Percentiles rank a stretch among this genome's conserved stretches.
phyloP scores from a whole-genome alignment of 768 basidiomycete species.

The Leccinum broughii region DNA sequence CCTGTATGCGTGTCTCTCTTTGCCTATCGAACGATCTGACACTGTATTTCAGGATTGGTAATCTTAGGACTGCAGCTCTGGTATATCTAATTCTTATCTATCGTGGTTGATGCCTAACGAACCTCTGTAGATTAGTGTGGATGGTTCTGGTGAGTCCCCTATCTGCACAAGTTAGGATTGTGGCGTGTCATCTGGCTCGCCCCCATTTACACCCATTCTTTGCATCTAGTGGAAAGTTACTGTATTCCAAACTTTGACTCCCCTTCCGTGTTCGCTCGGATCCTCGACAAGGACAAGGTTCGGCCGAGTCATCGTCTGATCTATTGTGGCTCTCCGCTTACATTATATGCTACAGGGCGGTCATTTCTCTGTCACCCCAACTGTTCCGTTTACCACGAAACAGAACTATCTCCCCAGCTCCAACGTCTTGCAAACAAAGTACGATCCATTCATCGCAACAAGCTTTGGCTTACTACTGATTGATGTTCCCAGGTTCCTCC shows the following conservation, averaged over 20 bases:
- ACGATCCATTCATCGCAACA: neutral
- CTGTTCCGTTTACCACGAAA: constrained; percentile 66
- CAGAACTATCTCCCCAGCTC: constrained; percentile 84
- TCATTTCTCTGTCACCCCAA: constrained; percentile 87
- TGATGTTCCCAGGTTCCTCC: constrained; percentile 59
- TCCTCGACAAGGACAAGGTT: constrained; percentile 80
- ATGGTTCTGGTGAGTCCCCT: constrained; percentile 67
- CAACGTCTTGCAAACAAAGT: constrained; percentile 86
- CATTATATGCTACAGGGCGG: constrained; percentile 57
- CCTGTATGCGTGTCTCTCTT: constrained; percentile 48
- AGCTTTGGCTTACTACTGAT: neutral
- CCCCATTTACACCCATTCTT: constrained; percentile 5
- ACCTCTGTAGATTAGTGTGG: constrained; percentile 58
- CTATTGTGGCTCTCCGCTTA: constrained; percentile 2
- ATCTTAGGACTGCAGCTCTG: constrained; percentile 79
- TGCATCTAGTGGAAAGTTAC: constrained; percentile 75
- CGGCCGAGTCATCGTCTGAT: neutral
- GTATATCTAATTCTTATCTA: constrained; percentile 32
- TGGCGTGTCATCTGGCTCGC: neutral
- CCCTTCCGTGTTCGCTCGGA: constrained; percentile 87
- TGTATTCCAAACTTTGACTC: constrained; percentile 94
- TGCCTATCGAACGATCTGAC: constrained; percentile 10
- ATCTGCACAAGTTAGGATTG: neutral
- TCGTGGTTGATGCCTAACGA: constrained; percentile 7
- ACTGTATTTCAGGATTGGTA: constrained; percentile 62